A percentile compares a stretch with the other conserved stretches of the same genome.
Evolutionary conservation across 768 basidiomycete species (phyloP).

Genomic region (Cubamyces sp.): DNA sequence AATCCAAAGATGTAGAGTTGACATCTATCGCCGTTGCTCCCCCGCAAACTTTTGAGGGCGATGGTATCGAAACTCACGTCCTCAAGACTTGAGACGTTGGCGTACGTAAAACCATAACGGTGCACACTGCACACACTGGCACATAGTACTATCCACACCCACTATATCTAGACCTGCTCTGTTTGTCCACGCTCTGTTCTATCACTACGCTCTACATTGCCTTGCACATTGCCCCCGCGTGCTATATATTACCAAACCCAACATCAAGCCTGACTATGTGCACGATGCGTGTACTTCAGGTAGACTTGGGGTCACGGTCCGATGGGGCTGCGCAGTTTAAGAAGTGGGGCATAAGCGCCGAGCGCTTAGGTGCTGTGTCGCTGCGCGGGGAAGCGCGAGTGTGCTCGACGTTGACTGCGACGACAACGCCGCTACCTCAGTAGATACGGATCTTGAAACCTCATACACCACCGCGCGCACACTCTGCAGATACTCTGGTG

Average conservation of each 20-base stretch:
- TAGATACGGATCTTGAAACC: neutral
- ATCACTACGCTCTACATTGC: no score
- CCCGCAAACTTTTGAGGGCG: neutral
- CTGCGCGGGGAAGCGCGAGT: neutral
- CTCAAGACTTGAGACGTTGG: neutral
- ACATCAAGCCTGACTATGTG: no score
- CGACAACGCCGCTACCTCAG: neutral
- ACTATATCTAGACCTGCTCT: no score
- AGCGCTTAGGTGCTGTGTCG: neutral
- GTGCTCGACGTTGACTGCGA: neutral
- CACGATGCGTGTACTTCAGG: no score
- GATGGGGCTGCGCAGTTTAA: neutral
- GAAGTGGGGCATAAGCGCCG: neutral
- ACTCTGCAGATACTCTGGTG: no score
- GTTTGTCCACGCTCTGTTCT: no score
- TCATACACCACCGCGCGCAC: neutral
- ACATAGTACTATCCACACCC: no score
- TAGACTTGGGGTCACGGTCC: no score
- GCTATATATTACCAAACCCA: no score
- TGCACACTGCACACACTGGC: neutral
- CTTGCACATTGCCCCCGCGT: no score
- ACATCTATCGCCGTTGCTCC: neutral
- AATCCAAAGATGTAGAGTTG: conserved; percentile 16
- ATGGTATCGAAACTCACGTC: neutral
- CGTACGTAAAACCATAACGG: neutral